Percentiles rank a stretch among this genome's conserved stretches.
phyloP scores from a whole-genome alignment of 805 yeast genomes.

The Tetrapisispora nanseiensis region DNA sequence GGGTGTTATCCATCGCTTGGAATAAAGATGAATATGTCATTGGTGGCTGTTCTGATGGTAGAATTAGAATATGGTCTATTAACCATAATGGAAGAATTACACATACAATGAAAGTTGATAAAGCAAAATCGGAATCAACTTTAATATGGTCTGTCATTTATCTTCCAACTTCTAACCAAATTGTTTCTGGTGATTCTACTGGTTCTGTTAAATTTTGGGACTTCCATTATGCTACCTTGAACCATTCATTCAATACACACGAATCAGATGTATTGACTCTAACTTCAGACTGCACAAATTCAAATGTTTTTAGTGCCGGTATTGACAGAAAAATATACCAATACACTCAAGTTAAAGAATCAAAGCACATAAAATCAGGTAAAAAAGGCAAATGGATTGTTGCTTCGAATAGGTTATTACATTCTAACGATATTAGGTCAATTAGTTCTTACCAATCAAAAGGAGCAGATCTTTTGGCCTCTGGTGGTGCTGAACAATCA shows the following conservation, averaged over 20 bases:
- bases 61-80: conserved; percentile 71
- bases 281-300: conserved; percentile 48
- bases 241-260: conserved; percentile 74
- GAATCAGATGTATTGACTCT: conserved; percentile 85
- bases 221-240: conserved; percentile 57
- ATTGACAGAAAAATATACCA: conserved; percentile 85
- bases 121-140: conserved; percentile 67
- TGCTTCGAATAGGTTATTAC: conserved; percentile 66
- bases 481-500: conserved; percentile 76
- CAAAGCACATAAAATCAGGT: conserved; percentile 17
- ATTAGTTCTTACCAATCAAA: conserved; percentile 62
- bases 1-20: conserved; percentile 78
- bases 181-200: conserved; percentile 94
- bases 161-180: conserved; percentile 53
- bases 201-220: conserved; percentile 95
- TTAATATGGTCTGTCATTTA: conserved; percentile 80
- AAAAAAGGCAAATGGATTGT: conserved; percentile 55
- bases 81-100: conserved; percentile 51
- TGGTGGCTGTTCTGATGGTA: conserved; percentile 96
- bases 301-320: conserved; percentile 75
- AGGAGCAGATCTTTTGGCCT: conserved; percentile 56
- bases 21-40: conserved; percentile 51
- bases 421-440: conserved; percentile 76
- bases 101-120: conserved; percentile 86
- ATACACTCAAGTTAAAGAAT: conserved; percentile 33